Conservation (phyloP, 2,329 filamentous ascomycete species). For the Parasarocladium wereldwijsianum region DNA sequence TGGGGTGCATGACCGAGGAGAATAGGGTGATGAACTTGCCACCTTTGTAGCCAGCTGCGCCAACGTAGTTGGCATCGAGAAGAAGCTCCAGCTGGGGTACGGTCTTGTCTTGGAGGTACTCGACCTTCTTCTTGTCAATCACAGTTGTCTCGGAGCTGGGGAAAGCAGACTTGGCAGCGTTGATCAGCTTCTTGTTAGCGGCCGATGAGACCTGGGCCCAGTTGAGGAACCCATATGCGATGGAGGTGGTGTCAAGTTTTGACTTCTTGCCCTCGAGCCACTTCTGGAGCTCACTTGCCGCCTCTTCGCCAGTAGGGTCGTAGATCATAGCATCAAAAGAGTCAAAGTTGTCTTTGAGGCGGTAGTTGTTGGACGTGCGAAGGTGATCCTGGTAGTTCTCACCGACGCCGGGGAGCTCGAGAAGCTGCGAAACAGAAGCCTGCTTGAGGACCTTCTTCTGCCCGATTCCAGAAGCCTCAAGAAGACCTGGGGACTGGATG, state of each 20-base stretch:
- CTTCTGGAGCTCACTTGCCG: conserved; percentile 22
- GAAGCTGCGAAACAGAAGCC: conserved; percentile 15
- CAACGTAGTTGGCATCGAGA: conserved; percentile 15
- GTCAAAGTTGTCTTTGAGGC: conserved; percentile 19
- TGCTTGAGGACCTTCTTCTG: conserved; percentile 16
- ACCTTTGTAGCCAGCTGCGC: conserved; percentile 14
- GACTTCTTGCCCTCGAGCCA: conserved; percentile 15
- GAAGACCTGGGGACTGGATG: conserved; percentile 25
- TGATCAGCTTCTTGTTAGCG: conserved; percentile 13
- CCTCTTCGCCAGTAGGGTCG: conserved; percentile 15
- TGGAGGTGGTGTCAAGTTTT: conserved; percentile 24
- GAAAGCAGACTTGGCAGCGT: conserved; percentile 9
- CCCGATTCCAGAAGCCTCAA: conserved; percentile 28
- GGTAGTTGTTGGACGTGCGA: conserved; percentile 9
- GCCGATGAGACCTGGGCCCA: conserved; percentile 22
- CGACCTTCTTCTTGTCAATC: conserved; percentile 21
- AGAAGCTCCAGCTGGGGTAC: conserved; percentile 15
- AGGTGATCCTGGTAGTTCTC: conserved; percentile 23
- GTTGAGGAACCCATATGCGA: conserved; percentile 24
- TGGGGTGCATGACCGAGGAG: conserved; percentile 45
- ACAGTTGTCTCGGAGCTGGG: conserved; percentile 14
- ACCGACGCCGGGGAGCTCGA: conserved; percentile 21
- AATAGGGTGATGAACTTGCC: conserved; percentile 30
- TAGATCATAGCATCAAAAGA: conserved; percentile 13
- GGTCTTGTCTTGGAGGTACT: conserved; percentile 17